Conservation (phyloP, 176 grass and related monocot species). For the Hsuehochloa calcarea region DNA sequence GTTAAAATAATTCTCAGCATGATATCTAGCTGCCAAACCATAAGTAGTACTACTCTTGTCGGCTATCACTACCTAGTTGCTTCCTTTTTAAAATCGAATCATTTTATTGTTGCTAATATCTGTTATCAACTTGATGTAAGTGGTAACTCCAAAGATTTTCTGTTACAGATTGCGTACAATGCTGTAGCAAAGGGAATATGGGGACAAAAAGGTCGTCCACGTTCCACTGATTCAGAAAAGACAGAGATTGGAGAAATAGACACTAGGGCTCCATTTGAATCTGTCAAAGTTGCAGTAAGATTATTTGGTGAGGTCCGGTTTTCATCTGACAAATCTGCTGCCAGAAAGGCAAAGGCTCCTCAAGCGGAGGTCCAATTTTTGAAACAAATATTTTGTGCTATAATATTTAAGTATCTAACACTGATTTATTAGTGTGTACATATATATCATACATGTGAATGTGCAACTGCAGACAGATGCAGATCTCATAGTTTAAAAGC, state of each 20-base stretch:
- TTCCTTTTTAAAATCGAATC: background rate
- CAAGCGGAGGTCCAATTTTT: slow-evolving; percentile 61
- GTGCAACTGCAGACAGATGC: background rate
- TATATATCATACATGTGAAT: background rate
- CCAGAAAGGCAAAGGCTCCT: slow-evolving; percentile 62
- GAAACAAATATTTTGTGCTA: background rate
- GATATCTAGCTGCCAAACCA: background rate
- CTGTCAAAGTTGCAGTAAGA: slow-evolving; percentile 93
- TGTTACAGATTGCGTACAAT: background rate
- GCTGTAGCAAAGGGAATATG: slow-evolving; percentile 44
- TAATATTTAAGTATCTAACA: slow-evolving; percentile 12
- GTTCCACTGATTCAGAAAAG: slow-evolving; percentile 49
- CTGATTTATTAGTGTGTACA: background rate
- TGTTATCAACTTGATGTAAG: background rate
- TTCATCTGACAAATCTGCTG: slow-evolving; percentile 53
- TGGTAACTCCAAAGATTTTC: background rate
- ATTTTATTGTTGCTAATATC: background rate
- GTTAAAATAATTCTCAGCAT: background rate
- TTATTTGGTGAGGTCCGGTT: slow-evolving; percentile 76
- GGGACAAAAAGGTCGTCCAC: slow-evolving; percentile 57
- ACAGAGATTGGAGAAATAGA: slow-evolving; percentile 78
- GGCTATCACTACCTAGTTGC: background rate
- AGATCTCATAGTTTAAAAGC: too few species aligned
- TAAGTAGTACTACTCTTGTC: background rate
- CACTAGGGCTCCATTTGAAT: slow-evolving; percentile 87